A percentile compares a stretch with the other conserved stretches of the same genome.
These are phyloP conservation scores for Vitis labrusca DNA, from an alignment of 164 flowering plant species.

Conservation along the genomic window DNA sequence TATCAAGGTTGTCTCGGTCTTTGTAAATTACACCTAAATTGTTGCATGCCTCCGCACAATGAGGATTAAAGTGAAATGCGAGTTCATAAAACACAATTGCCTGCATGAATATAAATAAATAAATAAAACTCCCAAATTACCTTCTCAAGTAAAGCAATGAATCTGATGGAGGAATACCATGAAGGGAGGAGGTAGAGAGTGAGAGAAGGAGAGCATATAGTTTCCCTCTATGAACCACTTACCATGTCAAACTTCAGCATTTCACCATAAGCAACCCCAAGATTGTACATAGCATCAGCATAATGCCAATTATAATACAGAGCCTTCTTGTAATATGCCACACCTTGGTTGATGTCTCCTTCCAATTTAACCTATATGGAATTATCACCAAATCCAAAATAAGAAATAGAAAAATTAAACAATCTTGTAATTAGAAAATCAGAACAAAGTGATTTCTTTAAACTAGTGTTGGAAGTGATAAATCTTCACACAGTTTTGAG, in stretches of 20 bases:
- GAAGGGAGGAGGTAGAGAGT: not conserved
- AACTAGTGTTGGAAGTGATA: no score
- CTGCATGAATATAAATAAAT: constrained; percentile 43
- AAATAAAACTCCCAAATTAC: not conserved
- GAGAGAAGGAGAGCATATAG: not conserved
- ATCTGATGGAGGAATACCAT: not conserved
- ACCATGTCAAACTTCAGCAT: constrained; percentile 98
- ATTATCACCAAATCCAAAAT: constrained; percentile 7
- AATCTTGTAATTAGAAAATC: not conserved
- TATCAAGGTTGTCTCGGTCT: constrained; percentile 98
- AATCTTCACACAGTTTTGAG: no score
- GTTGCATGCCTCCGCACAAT: constrained; percentile 99
- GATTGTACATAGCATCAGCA: constrained; percentile 99
- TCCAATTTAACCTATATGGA: constrained; percentile 85
- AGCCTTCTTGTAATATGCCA: constrained; percentile 92
- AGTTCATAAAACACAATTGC: constrained; percentile 97
- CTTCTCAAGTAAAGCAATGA: not conserved
- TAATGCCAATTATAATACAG: constrained; percentile 97
- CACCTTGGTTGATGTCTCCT: constrained; percentile 92
- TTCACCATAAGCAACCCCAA: constrained; percentile 99
- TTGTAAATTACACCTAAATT: constrained; percentile 96
- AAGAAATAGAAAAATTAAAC: not conserved
- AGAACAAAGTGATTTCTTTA: not conserved
- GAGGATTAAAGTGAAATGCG: constrained; percentile 96
- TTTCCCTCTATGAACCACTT: constrained; percentile 10